Evolutionary conservation across 2,329 filamentous ascomycete species (phyloP), one percentile per base, ranked within the genome.

Genomic region (Aureobasidium melanogenum): DNA sequence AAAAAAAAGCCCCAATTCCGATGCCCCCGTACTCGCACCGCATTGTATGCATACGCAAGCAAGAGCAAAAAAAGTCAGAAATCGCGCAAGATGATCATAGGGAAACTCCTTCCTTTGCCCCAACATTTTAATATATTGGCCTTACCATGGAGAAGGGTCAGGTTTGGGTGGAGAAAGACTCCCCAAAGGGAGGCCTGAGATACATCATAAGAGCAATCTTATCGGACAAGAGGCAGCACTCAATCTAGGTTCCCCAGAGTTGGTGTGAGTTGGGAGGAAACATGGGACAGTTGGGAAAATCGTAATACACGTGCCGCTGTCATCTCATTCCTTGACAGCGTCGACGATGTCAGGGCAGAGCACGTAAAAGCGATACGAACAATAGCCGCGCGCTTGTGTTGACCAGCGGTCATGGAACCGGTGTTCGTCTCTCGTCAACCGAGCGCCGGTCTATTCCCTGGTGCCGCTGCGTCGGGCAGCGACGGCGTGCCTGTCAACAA

Each of bases 401-500:
- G 19, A 44, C 19, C 1, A 17, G 3, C 3, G 39, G 10, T 15
- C 12, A 36, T 15, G 32, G 32, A 36, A 43, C 39, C 22, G 19
- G 39, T n/a, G n/a, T 43, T 43, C 39, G 19, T 43, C 39, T 19
- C 39, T 43, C 24, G 39, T 43, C 39, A 24, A 14, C 39, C 39
- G 39, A 43, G 39, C 39, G 39, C 39, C 39, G 39, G 39, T 43
- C 39, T 22, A 9, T 51, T 51, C 48, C 48, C 48, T 51, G 39
- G 32, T 38, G 48, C 48, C 48, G 48, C 48, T 17, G 48, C 32
- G 36, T 39, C 50, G 34, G 30, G 36, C 34, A 54, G 50, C n/a
- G 50, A 54, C 50, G 50, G 50, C 50, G 50, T 54, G 48, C 32
- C 48, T 36, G 32, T 50, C 46, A 50, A 34, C 28, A 34, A 50